phyloP scores from a whole-genome alignment of 2,329 filamentous ascomycete species.

The Calonectria hawksworthii region DNA sequence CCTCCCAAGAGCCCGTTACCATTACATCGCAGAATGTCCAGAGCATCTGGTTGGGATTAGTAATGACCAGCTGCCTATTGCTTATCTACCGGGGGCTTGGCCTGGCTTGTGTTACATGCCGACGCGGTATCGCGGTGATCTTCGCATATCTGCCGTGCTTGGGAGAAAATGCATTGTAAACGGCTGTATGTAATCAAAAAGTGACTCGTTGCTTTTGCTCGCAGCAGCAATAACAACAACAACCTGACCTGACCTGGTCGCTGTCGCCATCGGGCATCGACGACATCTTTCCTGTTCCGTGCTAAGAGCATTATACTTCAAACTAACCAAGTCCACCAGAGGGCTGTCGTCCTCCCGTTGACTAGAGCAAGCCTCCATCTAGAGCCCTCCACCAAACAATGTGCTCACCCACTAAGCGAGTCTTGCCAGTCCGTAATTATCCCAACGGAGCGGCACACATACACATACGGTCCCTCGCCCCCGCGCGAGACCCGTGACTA shows the following conservation, averaged over 20 bases:
- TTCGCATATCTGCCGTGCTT: neutral
- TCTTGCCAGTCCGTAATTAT: neutral
- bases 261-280: constrained; percentile 15
- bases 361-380: constrained; percentile 16
- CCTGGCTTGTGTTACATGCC: constrained; percentile 20
- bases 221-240: neutral
- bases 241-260: neutral
- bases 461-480: neutral
- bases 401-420: neutral
- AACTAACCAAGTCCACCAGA: neutral
- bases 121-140: constrained; percentile 1
- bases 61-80: constrained; percentile 14
- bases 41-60: constrained; percentile 32
- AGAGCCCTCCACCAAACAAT: constrained; percentile 1
- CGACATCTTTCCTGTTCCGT: neutral
- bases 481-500: constrained; percentile 21
- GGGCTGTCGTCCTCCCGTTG: neutral
- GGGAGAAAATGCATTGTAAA: neutral
- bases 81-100: constrained; percentile 39
- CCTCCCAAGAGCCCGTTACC: constrained; percentile 30
- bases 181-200: constrained; percentile 22
- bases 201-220: constrained; percentile 8
- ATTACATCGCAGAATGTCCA: constrained; percentile 32
- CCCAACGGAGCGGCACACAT: constrained; percentile 13
- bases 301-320: neutral